Evolutionary conservation across 208 protist species (phyloP), one percentile per base, ranked within the genome.

Genomic region (Trypanosoma scelopori): DNA sequence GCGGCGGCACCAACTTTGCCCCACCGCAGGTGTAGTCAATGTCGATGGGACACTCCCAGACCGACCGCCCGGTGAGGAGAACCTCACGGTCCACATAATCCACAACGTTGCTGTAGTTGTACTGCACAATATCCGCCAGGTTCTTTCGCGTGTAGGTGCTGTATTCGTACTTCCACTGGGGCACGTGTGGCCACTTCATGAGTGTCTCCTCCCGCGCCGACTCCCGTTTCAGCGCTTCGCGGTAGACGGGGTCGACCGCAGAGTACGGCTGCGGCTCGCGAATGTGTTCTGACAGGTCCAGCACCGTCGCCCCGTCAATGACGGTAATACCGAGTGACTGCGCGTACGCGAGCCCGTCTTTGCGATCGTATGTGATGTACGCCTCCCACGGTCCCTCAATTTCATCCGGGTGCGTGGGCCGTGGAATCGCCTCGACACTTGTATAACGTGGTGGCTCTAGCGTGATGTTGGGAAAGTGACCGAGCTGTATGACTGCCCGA

Each of bases 61-160:
- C 85, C 1, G 88, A 94, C n/a, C 74, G 69, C 4, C 91, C 91
- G 3, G 88, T 96, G 25, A 96, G 84, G 42, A 94, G 74, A 57
- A 93, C 88, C 70, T 96, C 91, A 56, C 91, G 85, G 49, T 96
- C 88, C n/a, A 94, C 75, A 75, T 96, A 96, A 73, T 96, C 91
- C 2, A 94, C 88, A 52, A 94, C 88, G 71, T 96, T 96, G 23
- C 74, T 89, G 73, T 96, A 96, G 72, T 96, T 96, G 72, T 93
- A 88, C 72, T 79, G 79, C 68, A 94, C 83, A 65, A 96, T 85
- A 35, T 96, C 79, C 0, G 77, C 69, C 11, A 94, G 27, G 65
- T 81, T 69, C 62, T 91, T 90, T 49, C 73, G 72, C 9, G 79
- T 92, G 77, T 83, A 92, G 5, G 75, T 51, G 67, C 87, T 77